Evolutionary conservation across 2,329 filamentous ascomycete species (phyloP), one percentile per base, ranked within the genome.

Genomic region (Exophiala dermatitidis): DNA sequence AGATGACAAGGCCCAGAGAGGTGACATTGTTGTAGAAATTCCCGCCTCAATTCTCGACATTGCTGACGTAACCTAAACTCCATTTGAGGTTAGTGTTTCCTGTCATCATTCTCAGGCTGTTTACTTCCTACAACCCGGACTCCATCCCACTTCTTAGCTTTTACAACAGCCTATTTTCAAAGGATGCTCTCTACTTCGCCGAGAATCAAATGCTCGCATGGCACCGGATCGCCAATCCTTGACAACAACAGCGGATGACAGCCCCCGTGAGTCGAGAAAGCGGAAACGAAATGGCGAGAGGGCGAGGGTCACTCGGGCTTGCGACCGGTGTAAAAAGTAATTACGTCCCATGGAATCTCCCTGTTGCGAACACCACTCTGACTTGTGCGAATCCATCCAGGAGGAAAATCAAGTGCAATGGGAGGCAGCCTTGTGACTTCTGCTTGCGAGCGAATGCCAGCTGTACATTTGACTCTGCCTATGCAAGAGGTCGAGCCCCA

Each of bases 381-480:
- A 58, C 47, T 43, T 37, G 26, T 32, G 42, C 8, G 7, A 55
- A n/a, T 48, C 69, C 69, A 60, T 63, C 66, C 42, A 66, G 67
- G 38, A 78, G 78, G 66, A 79, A 79, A 64, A 77, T 78, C 62
- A 77, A 77, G 62, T 79, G 76, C 63, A 75, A 77, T 59, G 75
- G 75, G 56, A 77, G 74, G 63, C 74, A 78, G 64, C 76, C 76
- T 5, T 79, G 76, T 62, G 53, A 55, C 10, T 57, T 62, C 29
- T 62, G 60, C 34, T 28, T 54, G 19, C 33, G 53, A 5, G 52
- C 54, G 19, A 53, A 56, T 10, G 48, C 52, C 3, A 46, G 34
- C 19, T 62, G 60, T 44, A 57, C 59, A 5, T 62, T 56, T 44
- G 47, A 53, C 8, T 42, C 53, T 3, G 44, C 55, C 1, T 61